A percentile compares a stretch with the other conserved stretches of the same genome.
Evolutionary conservation across 257 asterid species (phyloP).

Genomic region (Gardenia jasminoides): DNA sequence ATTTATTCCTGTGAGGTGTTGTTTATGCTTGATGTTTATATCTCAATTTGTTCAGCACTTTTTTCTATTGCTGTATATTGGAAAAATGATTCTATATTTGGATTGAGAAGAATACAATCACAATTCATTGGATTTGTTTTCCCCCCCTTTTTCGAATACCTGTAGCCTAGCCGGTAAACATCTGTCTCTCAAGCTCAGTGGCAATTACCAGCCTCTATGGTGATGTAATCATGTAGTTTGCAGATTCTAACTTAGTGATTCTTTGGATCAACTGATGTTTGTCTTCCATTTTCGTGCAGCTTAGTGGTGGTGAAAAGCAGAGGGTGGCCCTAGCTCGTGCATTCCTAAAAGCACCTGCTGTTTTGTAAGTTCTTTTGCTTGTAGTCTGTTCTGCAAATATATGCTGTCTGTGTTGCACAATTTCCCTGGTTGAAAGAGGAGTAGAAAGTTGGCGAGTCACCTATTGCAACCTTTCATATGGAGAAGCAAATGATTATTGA

Average conservation of each 20-base stretch:
- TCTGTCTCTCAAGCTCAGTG: not conserved
- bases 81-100: no score
- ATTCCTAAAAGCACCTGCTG: conserved; percentile 88
- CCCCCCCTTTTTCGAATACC: not conserved
- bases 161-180: not conserved
- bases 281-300: conserved; percentile 49
- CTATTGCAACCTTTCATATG: not conserved
- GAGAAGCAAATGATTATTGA: not conserved
- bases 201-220: not conserved
- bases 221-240: not conserved
- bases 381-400: not conserved
- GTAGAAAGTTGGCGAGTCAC: not conserved
- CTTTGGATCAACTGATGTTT: not conserved
- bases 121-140: not conserved
- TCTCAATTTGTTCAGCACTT: not conserved
- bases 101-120: no score
- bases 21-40: not conserved
- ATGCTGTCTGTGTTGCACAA: not conserved
- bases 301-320: conserved; percentile 99
- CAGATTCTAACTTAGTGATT: not conserved
- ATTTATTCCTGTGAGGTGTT: not conserved
- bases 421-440: not conserved
- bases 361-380: conserved; percentile 52
- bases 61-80: not conserved
- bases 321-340: conserved; percentile 97